A percentile compares a stretch with the other conserved stretches of the same genome.
These are phyloP conservation scores for Pterula multifida DNA, from an alignment of 1,284 basidiomycete genomes.

Conservation along the genomic window DNA sequence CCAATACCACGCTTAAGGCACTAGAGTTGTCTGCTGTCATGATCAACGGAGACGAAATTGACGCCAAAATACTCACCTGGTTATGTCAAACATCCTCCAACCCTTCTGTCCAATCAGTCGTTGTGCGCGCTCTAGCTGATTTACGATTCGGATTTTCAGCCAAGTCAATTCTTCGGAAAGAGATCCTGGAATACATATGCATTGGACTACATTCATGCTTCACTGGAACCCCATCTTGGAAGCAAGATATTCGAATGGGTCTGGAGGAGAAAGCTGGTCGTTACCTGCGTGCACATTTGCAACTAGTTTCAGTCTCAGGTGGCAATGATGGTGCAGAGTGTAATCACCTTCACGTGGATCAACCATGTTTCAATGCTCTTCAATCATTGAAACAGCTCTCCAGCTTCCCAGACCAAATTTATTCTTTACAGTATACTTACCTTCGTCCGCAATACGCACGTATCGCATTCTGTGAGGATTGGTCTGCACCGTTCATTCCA, in stretches of 20 bases:
- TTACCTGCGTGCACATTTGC: neutral
- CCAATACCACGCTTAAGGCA: neutral
- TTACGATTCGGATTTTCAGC: neutral
- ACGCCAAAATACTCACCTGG: neutral
- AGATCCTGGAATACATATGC: neutral
- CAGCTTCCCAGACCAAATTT: neutral
- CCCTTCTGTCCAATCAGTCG: neutral
- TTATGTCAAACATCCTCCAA: neutral
- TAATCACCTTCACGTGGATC: neutral
- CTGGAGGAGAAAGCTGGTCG: neutral
- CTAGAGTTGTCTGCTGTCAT: neutral
- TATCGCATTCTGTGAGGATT: neutral
- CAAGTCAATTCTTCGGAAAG: neutral
- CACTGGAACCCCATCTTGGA: no score
- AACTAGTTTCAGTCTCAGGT: neutral
- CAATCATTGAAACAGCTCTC: neutral
- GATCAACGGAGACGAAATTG: neutral
- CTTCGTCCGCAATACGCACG: neutral
- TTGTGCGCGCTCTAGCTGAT: neutral
- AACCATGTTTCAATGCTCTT: neutral
- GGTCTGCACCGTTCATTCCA: neutral
- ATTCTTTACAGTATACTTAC: neutral
- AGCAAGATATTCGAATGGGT: neutral
- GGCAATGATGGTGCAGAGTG: neutral
- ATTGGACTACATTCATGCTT: neutral